phyloP scores from a whole-genome alignment of 2,329 filamentous ascomycete genomes.

The Aureobasidium pullulans region DNA sequence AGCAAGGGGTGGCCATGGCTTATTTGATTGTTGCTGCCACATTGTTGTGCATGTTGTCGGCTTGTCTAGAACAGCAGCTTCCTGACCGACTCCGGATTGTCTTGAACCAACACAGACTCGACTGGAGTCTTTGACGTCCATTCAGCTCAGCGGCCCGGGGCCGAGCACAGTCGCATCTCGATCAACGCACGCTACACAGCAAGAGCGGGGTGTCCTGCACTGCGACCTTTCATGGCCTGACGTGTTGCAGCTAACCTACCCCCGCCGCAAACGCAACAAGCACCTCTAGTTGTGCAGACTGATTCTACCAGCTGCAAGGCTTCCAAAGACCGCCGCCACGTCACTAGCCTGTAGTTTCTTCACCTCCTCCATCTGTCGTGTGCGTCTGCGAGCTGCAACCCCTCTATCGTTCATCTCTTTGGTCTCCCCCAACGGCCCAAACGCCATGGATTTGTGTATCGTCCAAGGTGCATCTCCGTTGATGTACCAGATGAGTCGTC shows the following conservation, averaged over 20 bases:
- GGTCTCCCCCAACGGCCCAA: conserved; percentile 34
- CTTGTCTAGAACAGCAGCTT: background rate
- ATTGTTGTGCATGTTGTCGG: background rate
- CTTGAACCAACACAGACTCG: background rate
- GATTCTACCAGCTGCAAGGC: conserved; percentile 34
- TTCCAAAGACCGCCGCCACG: conserved; percentile 27
- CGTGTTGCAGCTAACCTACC: background rate
- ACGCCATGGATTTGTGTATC: conserved; percentile 27
- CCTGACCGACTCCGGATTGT: background rate
- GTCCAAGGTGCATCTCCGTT: conserved; percentile 32
- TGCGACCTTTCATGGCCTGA: conserved; percentile 1
- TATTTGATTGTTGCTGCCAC: background rate
- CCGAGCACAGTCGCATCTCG: background rate
- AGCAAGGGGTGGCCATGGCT: background rate
- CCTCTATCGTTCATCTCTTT: conserved; percentile 27
- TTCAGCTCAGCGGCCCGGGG: background rate
- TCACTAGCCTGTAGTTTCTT: conserved; percentile 24
- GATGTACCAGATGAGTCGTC: conserved; percentile 35
- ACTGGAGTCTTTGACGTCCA: background rate
- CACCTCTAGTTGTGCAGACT: conserved; percentile 26
- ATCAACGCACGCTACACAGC: background rate
- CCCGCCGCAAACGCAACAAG: background rate
- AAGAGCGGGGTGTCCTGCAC: conserved; percentile 2
- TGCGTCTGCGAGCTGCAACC: conserved; percentile 29
- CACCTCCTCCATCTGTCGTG: conserved; percentile 26